phyloP scores from a whole-genome alignment of 2,329 filamentous ascomycete species.

The Pseudogymnoascus destructans region DNA sequence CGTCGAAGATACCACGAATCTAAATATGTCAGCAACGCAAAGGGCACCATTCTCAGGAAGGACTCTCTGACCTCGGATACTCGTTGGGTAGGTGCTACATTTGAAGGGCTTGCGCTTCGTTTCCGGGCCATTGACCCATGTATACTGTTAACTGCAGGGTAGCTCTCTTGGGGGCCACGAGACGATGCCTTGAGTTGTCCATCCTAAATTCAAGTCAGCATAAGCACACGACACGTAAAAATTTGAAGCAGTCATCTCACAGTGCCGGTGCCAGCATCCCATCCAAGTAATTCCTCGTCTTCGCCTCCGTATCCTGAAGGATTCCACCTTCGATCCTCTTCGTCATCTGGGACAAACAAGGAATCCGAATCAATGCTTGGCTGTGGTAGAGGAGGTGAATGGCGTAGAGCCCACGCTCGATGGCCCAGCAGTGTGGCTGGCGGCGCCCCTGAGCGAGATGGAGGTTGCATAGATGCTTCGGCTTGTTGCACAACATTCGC shows the following conservation, averaged over 20 bases:
- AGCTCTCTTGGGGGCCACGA: constrained; percentile 13
- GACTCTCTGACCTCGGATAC: constrained; percentile 48
- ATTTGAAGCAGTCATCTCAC: constrained; percentile 30
- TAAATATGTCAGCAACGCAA: constrained; percentile 18
- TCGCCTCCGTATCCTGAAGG: constrained; percentile 53
- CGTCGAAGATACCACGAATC: constrained; percentile 25
- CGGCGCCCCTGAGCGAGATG: constrained; percentile 15
- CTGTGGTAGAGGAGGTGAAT: constrained; percentile 40
- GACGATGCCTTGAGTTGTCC: constrained; percentile 19
- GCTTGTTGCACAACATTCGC: constrained; percentile 18
- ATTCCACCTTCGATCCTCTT: constrained; percentile 61
- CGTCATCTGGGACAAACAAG: constrained; percentile 51
- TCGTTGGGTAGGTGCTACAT: constrained; percentile 59
- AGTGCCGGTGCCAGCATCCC: constrained; percentile 56
- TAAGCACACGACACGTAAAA: constrained; percentile 20
- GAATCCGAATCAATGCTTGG: constrained; percentile 51
- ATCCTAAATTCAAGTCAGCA: constrained; percentile 18
- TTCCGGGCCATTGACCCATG: constrained; percentile 4
- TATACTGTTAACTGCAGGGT: constrained; percentile 10
- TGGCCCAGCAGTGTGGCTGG: constrained; percentile 26
- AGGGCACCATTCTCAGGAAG: constrained; percentile 12
- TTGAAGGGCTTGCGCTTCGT: constrained; percentile 17
- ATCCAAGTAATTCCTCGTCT: constrained; percentile 55
- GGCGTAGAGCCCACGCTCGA: constrained; percentile 30
- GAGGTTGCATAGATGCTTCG: constrained; percentile 21